phyloP scores from a whole-genome alignment of 768 basidiomycete species.

The Scleroderma bovista region DNA sequence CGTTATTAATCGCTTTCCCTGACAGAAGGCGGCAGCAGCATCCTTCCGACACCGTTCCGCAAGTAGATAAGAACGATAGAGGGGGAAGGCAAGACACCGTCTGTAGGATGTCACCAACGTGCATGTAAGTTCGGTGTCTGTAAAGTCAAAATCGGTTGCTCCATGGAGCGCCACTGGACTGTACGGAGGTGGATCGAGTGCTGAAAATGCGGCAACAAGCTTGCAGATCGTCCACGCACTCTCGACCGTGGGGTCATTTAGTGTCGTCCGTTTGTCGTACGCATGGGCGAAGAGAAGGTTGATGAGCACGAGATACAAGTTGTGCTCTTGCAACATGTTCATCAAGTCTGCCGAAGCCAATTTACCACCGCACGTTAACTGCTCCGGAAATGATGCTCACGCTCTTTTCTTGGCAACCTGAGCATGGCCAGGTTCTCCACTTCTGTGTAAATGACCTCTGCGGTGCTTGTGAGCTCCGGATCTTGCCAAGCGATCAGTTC shows the following conservation, averaged over 20 bases:
- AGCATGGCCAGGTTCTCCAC: constrained; percentile 67
- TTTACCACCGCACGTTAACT: neutral
- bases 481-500: constrained; percentile 65
- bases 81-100: constrained; percentile 68
- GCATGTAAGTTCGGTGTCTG: constrained; percentile 41
- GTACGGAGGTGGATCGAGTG: constrained; percentile 69
- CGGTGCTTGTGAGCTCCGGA: constrained; percentile 37
- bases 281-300: constrained; percentile 74
- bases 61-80: constrained; percentile 73
- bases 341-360: constrained; percentile 47
- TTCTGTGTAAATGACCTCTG: constrained; percentile 55
- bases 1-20: constrained; percentile 57
- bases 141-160: constrained; percentile 23
- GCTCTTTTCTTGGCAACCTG: constrained; percentile 47
- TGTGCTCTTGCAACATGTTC: constrained; percentile 47
- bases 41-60: constrained; percentile 66
- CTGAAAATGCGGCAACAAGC: constrained; percentile 75
- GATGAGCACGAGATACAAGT: constrained; percentile 63
- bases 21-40: constrained; percentile 48
- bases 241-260: constrained; percentile 77
- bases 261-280: constrained; percentile 76
- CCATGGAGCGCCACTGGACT: constrained; percentile 10
- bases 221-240: constrained; percentile 82
- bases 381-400: constrained; percentile 26
- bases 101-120: constrained; percentile 63